phyloP scores from a whole-genome alignment of 306 rosid genomes.

The Luffa aegyptiaca region DNA sequence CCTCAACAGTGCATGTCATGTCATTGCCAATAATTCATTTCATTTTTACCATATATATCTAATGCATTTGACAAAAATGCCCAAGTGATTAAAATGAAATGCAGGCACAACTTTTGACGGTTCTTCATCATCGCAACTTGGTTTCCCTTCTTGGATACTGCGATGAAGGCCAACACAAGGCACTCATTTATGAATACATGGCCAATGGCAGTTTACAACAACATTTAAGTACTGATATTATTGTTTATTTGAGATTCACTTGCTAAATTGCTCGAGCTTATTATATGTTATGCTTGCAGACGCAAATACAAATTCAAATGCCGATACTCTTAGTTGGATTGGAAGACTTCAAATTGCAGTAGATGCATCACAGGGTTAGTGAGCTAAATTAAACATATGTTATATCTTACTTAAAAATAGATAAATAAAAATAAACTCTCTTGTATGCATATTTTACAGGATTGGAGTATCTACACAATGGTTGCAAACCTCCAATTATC shows the following conservation, averaged over 20 bases:
- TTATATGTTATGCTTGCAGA: not conserved
- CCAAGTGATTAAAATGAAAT: not conserved
- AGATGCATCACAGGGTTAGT: conserved; percentile 10
- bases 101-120: conserved; percentile 12
- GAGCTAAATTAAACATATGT: too few species aligned
- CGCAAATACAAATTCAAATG: not conserved
- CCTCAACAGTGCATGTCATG: too few species aligned
- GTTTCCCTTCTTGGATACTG: conserved; percentile 17
- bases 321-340: conserved; percentile 15
- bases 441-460: conserved; percentile 4
- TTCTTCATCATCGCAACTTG: conserved; percentile 17
- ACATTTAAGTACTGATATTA: too few species aligned
- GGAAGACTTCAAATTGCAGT: conserved; percentile 9
- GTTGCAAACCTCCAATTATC: conserved; percentile 20
- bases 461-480: conserved; percentile 32
- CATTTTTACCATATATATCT: too few species aligned
- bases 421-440: too few species aligned
- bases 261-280: not conserved
- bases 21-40: too few species aligned
- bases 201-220: conserved; percentile 9
- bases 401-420: too few species aligned
- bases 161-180: conserved; percentile 9
- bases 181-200: conserved; percentile 14
- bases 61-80: too few species aligned
- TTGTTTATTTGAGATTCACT: not conserved